Base-by-base conservation (phyloP, 257 asterid species). In the Plantago major region DNA sequence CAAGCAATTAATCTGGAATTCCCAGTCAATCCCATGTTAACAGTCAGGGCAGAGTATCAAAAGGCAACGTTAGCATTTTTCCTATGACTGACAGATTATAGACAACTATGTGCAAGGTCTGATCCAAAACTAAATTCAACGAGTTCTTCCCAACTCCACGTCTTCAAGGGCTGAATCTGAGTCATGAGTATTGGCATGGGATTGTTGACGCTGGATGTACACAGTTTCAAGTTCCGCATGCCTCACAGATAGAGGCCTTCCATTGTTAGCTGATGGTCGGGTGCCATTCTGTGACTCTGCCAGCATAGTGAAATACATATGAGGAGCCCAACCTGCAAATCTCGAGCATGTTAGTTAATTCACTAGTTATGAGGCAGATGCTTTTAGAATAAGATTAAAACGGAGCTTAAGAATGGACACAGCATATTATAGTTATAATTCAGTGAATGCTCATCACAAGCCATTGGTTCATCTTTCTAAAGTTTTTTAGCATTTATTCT, bases 291-390 rank as follows among this genome's bases (percentile, higher is more conserved):
- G 81, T 19, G 86, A 76, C 59, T 85, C 94, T 1, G 84, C 94
- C 76, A 91, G 72, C 98, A 84, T 88, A 68, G 45, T 75, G 75
- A 82, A 81, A 73, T 91, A 89, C 2, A 87, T 90, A 74, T 88
- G 96, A 68, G 98, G 96, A 33, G 90, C 95, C 94, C 98, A 88
- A 66, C 96, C 98, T 91, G 83, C 76, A 55, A 47, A 64, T 50
- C n/a, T 59, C 67, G 59, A 13, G 69, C 7, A 49, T 9, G 67
- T 49, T 12, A 46, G 14, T 56, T 13, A 11, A 11, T 22, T 22
- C 26, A 22, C 26, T 22, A 22, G 26, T 1, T 22, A 22, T 22
- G 1, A 22, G 2, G 26, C 1, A 2, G 26, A 22, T 22, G 26
- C 1, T 22, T 1, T 22, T 22, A 22, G 26, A 22, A 22, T 1